Conservation (phyloP, 768 basidiomycete species). For the Lactarius deliciosus region DNA sequence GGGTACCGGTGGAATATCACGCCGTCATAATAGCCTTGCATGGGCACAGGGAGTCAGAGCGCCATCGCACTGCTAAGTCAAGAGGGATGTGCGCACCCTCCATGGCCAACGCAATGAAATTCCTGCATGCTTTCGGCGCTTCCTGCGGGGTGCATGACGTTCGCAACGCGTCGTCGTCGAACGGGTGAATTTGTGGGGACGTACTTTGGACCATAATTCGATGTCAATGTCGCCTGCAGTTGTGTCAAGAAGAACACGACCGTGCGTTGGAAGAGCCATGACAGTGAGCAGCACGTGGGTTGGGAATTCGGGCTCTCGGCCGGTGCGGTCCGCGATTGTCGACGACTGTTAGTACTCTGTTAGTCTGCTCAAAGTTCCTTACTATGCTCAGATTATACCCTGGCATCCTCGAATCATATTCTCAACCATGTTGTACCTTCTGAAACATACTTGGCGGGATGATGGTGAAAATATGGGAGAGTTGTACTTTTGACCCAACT, state of each 20-base stretch:
- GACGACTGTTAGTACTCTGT: too few relatives aligned
- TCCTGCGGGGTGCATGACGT: conserved; percentile 48
- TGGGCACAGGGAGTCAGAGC: not conserved
- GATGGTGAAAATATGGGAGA: too few relatives aligned
- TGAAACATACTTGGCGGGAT: too few relatives aligned
- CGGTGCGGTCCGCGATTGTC: not conserved
- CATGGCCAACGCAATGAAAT: conserved; percentile 85
- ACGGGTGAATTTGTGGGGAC: conserved; percentile 4
- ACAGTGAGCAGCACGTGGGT: not conserved
- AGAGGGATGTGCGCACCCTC: conserved; percentile 61
- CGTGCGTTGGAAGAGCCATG: conserved; percentile 85
- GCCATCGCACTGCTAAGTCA: not conserved
- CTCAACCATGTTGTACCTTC: too few relatives aligned
- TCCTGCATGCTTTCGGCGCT: conserved; percentile 91
- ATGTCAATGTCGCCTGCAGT: conserved; percentile 87
- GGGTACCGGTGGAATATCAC: conserved; percentile 87
- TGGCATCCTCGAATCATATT: too few relatives aligned
- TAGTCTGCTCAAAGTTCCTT: too few relatives aligned
- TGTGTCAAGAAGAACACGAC: conserved; percentile 84
- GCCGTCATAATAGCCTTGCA: conserved; percentile 89
- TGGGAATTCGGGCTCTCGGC: not conserved
- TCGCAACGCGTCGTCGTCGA: not conserved
- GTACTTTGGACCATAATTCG: conserved; percentile 89
- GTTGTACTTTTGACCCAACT: too few relatives aligned
- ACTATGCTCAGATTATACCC: too few relatives aligned